These are phyloP conservation scores for Lasiodiplodia sp. DNA, from an alignment of 2,329 filamentous ascomycete species.

Conservation along the genomic window DNA sequence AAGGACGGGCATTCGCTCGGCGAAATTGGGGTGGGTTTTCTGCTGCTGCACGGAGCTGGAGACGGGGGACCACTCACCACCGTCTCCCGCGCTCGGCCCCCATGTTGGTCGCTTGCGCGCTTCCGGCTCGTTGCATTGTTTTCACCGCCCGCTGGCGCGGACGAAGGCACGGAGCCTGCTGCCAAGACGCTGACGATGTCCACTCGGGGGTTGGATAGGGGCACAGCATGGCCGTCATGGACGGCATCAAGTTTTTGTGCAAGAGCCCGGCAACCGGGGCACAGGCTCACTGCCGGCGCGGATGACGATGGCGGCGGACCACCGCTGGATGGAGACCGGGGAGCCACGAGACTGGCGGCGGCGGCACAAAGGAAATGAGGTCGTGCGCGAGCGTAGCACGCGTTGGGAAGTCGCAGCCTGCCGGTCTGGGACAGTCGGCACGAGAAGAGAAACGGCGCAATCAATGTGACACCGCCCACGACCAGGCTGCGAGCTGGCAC, in stretches of 20 bases:
- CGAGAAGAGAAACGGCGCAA: constrained; percentile 7
- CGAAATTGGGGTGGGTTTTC: constrained; percentile 3
- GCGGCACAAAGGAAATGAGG: constrained; percentile 12
- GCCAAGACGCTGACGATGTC: constrained; percentile 22
- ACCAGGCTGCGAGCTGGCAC: neutral
- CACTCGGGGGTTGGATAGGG: constrained; percentile 1
- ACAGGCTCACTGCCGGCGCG: neutral
- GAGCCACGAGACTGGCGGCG: neutral
- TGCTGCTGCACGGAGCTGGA: constrained; percentile 7
- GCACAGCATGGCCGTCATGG: neutral
- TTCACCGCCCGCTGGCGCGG: constrained; percentile 15
- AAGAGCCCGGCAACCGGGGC: too few species aligned
- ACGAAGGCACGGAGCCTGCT: constrained; percentile 1
- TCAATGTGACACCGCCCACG: constrained; percentile 12
- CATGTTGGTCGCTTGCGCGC: neutral
- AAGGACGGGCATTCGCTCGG: constrained; percentile 20
- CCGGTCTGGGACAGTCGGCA: constrained; percentile 16
- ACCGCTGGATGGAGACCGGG: neutral
- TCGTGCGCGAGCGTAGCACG: neutral
- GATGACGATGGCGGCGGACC: neutral
- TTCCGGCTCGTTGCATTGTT: neutral
- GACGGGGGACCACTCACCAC: constrained; percentile 4
- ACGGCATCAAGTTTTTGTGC: too few species aligned
- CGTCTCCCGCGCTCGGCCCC: neutral
- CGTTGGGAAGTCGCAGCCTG: constrained; percentile 1